Evolutionary conservation across 164 flowering plant genomes (phyloP), one percentile per base, ranked within the genome.

Genomic region (Vitis rupestris): DNA sequence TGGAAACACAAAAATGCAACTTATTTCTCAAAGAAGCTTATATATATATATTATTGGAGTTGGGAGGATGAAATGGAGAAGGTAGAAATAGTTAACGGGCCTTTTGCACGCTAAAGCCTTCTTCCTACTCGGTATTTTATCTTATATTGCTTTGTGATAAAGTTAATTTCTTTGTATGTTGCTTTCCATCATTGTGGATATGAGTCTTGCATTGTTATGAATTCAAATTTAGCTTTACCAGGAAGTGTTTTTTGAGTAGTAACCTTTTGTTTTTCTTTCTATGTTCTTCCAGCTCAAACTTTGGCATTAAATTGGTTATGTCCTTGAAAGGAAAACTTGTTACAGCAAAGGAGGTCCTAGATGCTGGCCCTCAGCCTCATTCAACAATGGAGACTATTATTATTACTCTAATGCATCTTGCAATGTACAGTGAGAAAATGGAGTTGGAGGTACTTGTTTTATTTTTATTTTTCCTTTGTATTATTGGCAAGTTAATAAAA

Each of bases 391-490:
- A 95, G 81, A 93, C 98, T 31, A 63, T 84, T 69, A 74, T 91
- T 49, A 64, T 91, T 70, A 89, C 97, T 63, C 89, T 95, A 9
- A 85, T 83, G 75, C 94, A 95, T 81, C 78, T 93, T 81, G 98
- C 93, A 16, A 75, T 83, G 66, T 77, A 78, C 61, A 89, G 98
- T 75, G 98, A 93, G 75, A 82, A 76, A 73, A 78, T 87, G 59
- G 98, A 93, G 76, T 57, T 86, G 62, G 83, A 93, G 97, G 98
- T 93, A 84, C 48, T 27, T 54, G 14, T 44, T 30, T 30, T 71
- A 3, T 30, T 14, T 11, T 48, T 3, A 48, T 23, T 47, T 59
- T 3, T 49, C 23, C 17, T 58, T 16, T 37, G 13, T 31, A 9
- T 14, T n/a, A 48, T 44, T 6, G 4, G 44, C 7, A 4, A 37